Evolutionary conservation across 768 basidiomycete genomes (phyloP), one percentile per base, ranked within the genome.

Genomic region (Aureoboletus auriporus): DNA sequence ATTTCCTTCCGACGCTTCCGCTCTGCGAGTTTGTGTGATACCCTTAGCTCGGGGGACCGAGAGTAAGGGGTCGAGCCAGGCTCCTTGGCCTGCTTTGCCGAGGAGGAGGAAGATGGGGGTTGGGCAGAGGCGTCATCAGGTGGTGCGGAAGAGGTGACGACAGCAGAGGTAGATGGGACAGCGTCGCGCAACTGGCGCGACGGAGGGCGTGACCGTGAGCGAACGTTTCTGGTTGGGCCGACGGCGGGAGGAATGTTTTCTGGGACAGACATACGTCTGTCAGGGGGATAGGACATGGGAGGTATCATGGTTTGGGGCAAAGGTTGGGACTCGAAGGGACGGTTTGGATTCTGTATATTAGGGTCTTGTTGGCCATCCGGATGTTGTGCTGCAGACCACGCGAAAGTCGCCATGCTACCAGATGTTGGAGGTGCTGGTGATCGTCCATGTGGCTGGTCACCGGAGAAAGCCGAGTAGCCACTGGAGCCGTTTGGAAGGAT

Each of bases 1-100:
- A 99, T 99, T 71, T 99, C 96, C 70, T 95, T 97, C 68, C 96
- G 77, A 58, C 96, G 73, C 69, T 98, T 97, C 52, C 96, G 76
- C 71, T 99, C 96, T 3, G 96, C 96, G 28, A 99, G 80, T 63
- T 99, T 99, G 71, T 99, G 96, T 2, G 90, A 93, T 29, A 97
- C 84, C 45, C 94, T 80, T 37, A 99, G 75, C 67, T 98, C 96
- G 8, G 95, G 95, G 0, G 89, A 93, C 50, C 95, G 86, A 46
- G 93, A 93, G 68, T 97, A 99, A 5, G 94, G 94, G 11, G 91
- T 90, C 31, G 75, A 57, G 48, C 79, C 65, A 27, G 72, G 53
- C 39, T 79, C 82, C 64, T 79, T 82, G 52, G 57, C 42, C 41
- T 46, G 56, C 54, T 76, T 79, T 5, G 50, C 29, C 37, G 60